phyloP scores from a whole-genome alignment of 2,329 filamentous ascomycete genomes.

The Botrytis hyacinthi region DNA sequence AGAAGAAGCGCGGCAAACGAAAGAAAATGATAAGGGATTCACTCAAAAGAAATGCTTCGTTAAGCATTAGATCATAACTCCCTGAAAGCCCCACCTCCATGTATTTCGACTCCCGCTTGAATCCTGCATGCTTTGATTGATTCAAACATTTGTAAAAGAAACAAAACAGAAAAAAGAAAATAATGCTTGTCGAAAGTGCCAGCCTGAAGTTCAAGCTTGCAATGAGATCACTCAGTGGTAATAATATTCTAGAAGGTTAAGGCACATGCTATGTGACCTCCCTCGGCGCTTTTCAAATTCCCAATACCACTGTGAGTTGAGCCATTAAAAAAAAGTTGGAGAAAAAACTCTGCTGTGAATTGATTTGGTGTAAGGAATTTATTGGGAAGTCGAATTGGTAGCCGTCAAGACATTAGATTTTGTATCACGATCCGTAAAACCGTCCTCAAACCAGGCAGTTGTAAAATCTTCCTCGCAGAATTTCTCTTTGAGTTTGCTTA shows the following conservation, averaged over 20 bases:
- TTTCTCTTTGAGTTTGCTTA: neutral
- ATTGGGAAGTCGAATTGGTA: neutral
- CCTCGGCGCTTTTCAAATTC: neutral
- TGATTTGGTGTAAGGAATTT: too few species aligned
- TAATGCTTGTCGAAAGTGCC: neutral
- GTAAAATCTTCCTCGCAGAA: conserved; percentile 28
- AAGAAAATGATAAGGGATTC: neutral
- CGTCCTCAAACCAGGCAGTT: conserved; percentile 28
- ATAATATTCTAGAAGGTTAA: neutral
- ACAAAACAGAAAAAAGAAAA: neutral
- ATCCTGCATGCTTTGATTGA: neutral
- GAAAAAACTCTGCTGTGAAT: too few species aligned
- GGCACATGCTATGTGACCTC: neutral
- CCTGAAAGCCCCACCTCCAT: neutral
- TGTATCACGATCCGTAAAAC: neutral
- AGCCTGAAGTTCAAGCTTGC: neutral
- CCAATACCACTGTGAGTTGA: neutral
- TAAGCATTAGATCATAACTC: neutral
- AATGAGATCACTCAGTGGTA: neutral
- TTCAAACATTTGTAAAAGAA: neutral
- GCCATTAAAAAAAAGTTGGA: neutral
- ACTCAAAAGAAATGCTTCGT: neutral
- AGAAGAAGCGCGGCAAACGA: neutral
- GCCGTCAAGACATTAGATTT: neutral
- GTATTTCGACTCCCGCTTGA: neutral